These are phyloP conservation scores for Colletotrichum brevisporum DNA, from an alignment of 2,329 filamentous ascomycete genomes.

Conservation along the genomic window DNA sequence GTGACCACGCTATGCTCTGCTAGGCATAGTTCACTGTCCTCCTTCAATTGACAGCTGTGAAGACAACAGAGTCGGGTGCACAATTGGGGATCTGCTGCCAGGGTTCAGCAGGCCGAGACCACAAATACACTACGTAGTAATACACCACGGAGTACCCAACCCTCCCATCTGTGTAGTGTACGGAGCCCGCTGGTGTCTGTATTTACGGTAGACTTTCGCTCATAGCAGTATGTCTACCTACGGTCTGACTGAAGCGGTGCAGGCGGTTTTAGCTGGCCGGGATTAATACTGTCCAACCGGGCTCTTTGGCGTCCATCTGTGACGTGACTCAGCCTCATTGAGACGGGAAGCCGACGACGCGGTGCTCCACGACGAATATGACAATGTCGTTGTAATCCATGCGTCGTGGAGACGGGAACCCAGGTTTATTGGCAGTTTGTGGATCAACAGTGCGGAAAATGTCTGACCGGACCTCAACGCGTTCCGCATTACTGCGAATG, in stretches of 20 bases:
- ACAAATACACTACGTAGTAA: no score
- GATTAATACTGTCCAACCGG: no score
- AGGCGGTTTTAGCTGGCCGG: no score
- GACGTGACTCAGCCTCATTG: slow-evolving; percentile 11
- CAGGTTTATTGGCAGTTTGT: slow-evolving; percentile 25
- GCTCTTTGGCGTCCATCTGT: neutral
- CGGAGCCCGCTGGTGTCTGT: no score
- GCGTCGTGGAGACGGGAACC: slow-evolving; percentile 12
- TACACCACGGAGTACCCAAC: neutral
- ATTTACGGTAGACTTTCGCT: no score
- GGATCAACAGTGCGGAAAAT: slow-evolving; percentile 10
- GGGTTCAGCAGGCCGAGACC: slow-evolving; percentile 14
- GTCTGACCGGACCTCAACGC: no score
- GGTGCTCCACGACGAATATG: slow-evolving; percentile 14
- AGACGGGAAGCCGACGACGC: slow-evolving; percentile 16
- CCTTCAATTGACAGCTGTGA: slow-evolving; percentile 33
- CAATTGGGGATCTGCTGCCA: slow-evolving; percentile 35
- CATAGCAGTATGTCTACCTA: no score
- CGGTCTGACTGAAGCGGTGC: no score
- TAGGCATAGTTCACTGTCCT: slow-evolving; percentile 30
- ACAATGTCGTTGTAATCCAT: slow-evolving; percentile 18
- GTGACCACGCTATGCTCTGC: slow-evolving; percentile 28
- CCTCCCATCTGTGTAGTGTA: neutral
- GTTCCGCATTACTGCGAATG: neutral
- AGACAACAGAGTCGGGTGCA: slow-evolving; percentile 35